phyloP scores from a whole-genome alignment of 352 stramenopile species.

The Pythium angustatum region DNA sequence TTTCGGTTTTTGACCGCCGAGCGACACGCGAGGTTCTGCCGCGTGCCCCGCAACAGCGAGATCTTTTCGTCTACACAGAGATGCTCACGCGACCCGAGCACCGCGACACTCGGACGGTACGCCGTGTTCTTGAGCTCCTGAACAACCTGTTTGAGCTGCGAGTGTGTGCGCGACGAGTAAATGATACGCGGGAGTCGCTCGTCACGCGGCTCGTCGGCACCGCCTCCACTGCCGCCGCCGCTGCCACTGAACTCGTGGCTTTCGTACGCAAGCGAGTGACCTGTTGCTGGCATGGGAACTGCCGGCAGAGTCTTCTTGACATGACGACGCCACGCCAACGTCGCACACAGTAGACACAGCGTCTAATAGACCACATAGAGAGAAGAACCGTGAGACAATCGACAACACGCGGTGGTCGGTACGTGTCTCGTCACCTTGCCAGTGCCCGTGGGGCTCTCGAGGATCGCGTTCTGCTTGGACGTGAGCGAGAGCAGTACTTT shows the following conservation, averaged over 20 bases:
- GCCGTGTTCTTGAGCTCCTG: conserved; percentile 95
- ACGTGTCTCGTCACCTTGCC: conserved; percentile 84
- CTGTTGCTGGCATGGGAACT: neutral
- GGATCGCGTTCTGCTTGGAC: conserved; percentile 93
- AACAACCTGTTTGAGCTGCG: conserved; percentile 97
- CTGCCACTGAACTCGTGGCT: too few relatives aligned
- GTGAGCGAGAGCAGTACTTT: conserved; percentile 92
- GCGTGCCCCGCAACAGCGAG: conserved; percentile 76
- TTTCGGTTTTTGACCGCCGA: conserved; percentile 87
- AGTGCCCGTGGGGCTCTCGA: conserved; percentile 98
- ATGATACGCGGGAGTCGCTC: conserved; percentile 91
- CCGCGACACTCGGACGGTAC: conserved; percentile 88
- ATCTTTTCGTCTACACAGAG: conserved; percentile 97
- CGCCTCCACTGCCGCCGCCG: conserved; percentile 24
- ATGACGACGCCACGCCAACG: conserved; percentile 92
- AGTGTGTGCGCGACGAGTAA: conserved; percentile 98
- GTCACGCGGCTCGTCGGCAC: conserved; percentile 31
- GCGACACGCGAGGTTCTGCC: conserved; percentile 87
- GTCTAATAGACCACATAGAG: conserved; percentile 56
- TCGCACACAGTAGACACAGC: conserved; percentile 95
- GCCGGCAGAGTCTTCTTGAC: conserved; percentile 54
- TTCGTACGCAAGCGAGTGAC: conserved; percentile 48
- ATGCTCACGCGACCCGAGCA: conserved; percentile 96
- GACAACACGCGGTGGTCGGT: neutral
- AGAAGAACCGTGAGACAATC: neutral